Base-by-base conservation (phyloP, 768 basidiomycete species). In the Serendipita sp. region DNA sequence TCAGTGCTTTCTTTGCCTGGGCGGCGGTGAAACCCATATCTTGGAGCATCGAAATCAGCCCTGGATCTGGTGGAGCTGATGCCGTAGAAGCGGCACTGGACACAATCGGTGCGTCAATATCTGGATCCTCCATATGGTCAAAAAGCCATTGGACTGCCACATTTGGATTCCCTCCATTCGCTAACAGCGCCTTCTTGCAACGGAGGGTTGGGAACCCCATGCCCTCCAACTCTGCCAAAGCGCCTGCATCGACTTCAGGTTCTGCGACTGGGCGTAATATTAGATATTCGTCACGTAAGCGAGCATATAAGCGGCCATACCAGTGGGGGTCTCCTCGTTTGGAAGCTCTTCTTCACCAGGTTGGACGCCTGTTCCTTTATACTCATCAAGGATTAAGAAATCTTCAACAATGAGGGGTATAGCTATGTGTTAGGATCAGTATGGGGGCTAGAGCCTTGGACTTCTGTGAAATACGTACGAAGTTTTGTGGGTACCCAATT, bases 401-500 rank as follows among this genome's bases (percentile, higher is more conserved):
- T 85, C 80, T 2, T 78, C 77, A 0, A 97, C 74, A 44, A 83
- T 74, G 13, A 98, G 74, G 0, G 95, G 93, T 38, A 98, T 89
- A 67, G 96, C 95, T 93, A 68, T 16, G 52, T 36, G 35, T 36
- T 23, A 15, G 18, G 16, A 28, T 16, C 18, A 46, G 28, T 38
- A 23, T 23, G 23, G 23, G 23, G 23, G 23, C 23, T 23, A 8
- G 23, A 13, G 32, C 16, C 8, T 44, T 2, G 35, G 15, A 13
- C 44, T 3, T 15, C 36, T 60, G n/a, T 28, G 47, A 34, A 4
- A 71, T 66, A 68, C 83, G 16, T 67, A 91, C 92, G 91, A 34
- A 98, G 79, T 75, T 99, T 99, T 2, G 86, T 81, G 0, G 96
- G 96, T 0, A 99, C 91, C 96, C 96, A 98, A 69, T 92, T 91